Evolutionary conservation across 176 grass and related monocot species (phyloP).

Genomic region (Oryza punctata): DNA sequence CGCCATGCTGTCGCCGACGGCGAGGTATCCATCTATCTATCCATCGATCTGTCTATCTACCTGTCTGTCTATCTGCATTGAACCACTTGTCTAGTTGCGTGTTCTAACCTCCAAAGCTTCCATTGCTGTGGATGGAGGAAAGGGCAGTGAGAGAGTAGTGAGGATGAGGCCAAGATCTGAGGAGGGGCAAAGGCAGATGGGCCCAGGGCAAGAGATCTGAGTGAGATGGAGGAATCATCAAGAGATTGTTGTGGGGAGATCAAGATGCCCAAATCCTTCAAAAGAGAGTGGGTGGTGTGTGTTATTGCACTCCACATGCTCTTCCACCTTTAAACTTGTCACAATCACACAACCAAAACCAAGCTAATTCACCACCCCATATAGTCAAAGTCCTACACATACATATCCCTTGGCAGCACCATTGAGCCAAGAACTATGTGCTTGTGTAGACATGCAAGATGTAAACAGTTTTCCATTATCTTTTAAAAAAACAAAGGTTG

Average conservation of each 20-base stretch:
- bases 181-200: conserved; percentile 4
- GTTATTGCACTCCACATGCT: conserved; percentile 29
- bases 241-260: conserved; percentile 3
- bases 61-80: not conserved
- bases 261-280: conserved; percentile 45
- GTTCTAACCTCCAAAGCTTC: not conserved
- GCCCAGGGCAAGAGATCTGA: conserved; percentile 47
- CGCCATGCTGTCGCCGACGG: not conserved
- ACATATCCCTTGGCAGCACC: conserved; percentile 14
- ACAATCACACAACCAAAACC: not conserved
- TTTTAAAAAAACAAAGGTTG: too few species aligned
- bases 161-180: conserved; percentile 12
- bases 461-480: too few species aligned
- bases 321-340: conserved; percentile 19
- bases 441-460: too few species aligned
- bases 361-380: not conserved
- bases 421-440: not conserved
- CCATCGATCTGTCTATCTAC: not conserved
- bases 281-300: conserved; percentile 19
- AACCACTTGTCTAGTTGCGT: conserved; percentile 10
- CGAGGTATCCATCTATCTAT: not conserved
- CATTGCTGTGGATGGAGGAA: not conserved
- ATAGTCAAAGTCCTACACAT: not conserved
- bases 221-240: conserved; percentile 46
- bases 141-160: not conserved